Evolutionary conservation across 2,329 filamentous ascomycete genomes (phyloP).

Genomic region (Cladosporium sp.): DNA sequence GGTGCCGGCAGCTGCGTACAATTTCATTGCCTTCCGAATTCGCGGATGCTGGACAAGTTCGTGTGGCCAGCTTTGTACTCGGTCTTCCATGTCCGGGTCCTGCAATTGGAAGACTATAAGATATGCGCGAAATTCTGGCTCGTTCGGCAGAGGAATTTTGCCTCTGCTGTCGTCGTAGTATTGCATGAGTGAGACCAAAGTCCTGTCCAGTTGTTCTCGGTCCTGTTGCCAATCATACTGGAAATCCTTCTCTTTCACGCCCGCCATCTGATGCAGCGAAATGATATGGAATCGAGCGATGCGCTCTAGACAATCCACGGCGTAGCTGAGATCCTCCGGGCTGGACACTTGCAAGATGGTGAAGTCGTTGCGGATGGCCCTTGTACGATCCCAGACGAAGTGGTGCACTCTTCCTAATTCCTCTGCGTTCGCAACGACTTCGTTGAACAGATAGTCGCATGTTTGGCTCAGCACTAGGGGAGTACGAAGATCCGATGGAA

Average conservation of each 20-base stretch:
- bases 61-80: slow-evolving; percentile 53
- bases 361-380: slow-evolving; percentile 62
- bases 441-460: slow-evolving; percentile 41
- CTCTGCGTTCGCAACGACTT: slow-evolving; percentile 48
- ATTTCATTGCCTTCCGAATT: slow-evolving; percentile 53
- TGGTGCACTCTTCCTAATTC: slow-evolving; percentile 52
- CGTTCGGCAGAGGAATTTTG: slow-evolving; percentile 50
- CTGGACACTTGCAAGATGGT: slow-evolving; percentile 59
- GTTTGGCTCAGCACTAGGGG: slow-evolving; percentile 44
- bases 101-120: slow-evolving; percentile 55
- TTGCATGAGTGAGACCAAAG: slow-evolving; percentile 57
- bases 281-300: slow-evolving; percentile 62
- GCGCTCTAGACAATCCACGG: slow-evolving; percentile 58
- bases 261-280: slow-evolving; percentile 57
- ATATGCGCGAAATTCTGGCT: slow-evolving; percentile 62
- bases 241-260: slow-evolving; percentile 44
- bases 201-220: slow-evolving; percentile 61
- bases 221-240: slow-evolving; percentile 58
- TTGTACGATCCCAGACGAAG: slow-evolving; percentile 63
- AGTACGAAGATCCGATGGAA: slow-evolving; percentile 61
- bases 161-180: slow-evolving; percentile 55
- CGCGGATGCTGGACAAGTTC: slow-evolving; percentile 48
- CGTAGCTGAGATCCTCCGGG: slow-evolving; percentile 51
- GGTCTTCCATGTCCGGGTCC: slow-evolving; percentile 54
- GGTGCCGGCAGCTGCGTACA: slow-evolving; percentile 54